A percentile compares a stretch with the other conserved stretches of the same genome.
Evolutionary conservation across 441 rosid genomes (phyloP).

Genomic region (Gossypium laxum): DNA sequence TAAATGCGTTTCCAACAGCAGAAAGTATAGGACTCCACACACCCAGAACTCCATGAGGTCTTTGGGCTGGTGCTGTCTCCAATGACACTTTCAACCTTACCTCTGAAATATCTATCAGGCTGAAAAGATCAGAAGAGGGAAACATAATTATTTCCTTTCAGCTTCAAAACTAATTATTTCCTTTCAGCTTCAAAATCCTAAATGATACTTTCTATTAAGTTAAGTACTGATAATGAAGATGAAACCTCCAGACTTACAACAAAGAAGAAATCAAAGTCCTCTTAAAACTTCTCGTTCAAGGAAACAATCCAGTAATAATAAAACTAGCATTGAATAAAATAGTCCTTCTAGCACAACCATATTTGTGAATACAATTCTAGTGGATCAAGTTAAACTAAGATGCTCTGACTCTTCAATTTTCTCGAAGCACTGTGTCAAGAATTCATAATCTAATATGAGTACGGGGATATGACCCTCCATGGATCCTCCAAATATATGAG

Average conservation of each 20-base stretch:
- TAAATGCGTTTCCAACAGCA: constrained; percentile 95
- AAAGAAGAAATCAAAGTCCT: not conserved
- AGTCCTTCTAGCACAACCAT: not conserved
- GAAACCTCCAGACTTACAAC: not conserved
- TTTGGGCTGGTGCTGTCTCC: constrained; percentile 87
- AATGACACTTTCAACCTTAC: constrained; percentile 76
- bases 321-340: not conserved
- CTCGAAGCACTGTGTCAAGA: no score
- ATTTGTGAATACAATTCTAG: not conserved
- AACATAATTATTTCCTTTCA: constrained; percentile 3
- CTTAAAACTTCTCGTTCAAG: not conserved
- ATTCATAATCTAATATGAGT: no score
- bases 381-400: not conserved
- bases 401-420: constrained; percentile 30
- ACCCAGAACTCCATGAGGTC: constrained; percentile 92
- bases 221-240: constrained; percentile 3
- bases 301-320: not conserved
- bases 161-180: not conserved
- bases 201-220: not conserved
- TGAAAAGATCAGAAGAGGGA: constrained; percentile 27
- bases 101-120: constrained; percentile 95
- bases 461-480: no score
- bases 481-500: no score
- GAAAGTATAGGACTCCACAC: constrained; percentile 95
- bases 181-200: constrained; percentile 7